Evolutionary conservation across 352 stramenopile species (phyloP).

Genomic region (Globisporangium echinulatum): DNA sequence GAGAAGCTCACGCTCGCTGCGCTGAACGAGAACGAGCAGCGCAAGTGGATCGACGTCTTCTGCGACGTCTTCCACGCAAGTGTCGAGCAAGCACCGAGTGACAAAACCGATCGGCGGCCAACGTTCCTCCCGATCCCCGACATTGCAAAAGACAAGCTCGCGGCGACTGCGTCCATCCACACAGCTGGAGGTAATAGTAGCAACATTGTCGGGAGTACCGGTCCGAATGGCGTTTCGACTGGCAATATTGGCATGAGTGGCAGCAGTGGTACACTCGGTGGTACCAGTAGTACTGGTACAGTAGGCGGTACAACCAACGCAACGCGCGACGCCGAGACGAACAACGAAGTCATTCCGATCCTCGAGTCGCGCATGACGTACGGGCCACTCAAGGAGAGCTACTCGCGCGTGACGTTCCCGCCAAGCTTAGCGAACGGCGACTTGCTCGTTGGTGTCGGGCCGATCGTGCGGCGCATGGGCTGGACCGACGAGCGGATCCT

Average conservation of each 20-base stretch:
- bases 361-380: conserved; percentile 61
- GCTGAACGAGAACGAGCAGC: conserved; percentile 56
- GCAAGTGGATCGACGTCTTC: conserved; percentile 78
- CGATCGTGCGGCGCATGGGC: conserved; percentile 68
- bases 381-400: conserved; percentile 64
- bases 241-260: conserved; percentile 14
- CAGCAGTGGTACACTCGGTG: too few species aligned
- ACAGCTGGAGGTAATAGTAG: conserved; percentile 4
- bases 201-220: conserved; percentile 8
- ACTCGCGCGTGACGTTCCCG: conserved; percentile 73
- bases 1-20: conserved; percentile 75
- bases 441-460: conserved; percentile 63
- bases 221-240: conserved; percentile 1
- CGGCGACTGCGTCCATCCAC: neutral
- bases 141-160: conserved; percentile 16
- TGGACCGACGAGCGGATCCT: conserved; percentile 83
- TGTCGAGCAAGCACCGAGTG: conserved; percentile 49
- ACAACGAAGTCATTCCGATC: conserved; percentile 42
- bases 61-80: conserved; percentile 71
- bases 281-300: too few species aligned
- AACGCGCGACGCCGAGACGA: neutral
- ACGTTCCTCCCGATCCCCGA: conserved; percentile 71
- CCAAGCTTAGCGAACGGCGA: conserved; percentile 69
- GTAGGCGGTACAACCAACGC: too few species aligned
- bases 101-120: conserved; percentile 53